Percentiles rank a stretch among this genome's conserved stretches.
Evolutionary conservation across 139 green algal species (phyloP).

Genomic region (Chlorella sp.): DNA sequence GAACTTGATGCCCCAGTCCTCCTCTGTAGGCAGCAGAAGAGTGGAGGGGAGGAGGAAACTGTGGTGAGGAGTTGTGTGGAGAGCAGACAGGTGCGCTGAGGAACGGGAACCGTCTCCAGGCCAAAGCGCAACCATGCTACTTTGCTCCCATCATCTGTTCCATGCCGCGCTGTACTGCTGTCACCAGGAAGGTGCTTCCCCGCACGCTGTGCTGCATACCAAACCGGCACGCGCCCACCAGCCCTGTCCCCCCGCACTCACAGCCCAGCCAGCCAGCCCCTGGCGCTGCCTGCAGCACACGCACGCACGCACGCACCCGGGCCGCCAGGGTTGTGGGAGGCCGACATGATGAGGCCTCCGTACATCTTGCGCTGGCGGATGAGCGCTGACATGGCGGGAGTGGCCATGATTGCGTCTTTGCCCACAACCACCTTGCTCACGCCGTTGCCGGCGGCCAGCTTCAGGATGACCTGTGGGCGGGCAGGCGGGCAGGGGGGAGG

Average conservation of each 20-base stretch:
- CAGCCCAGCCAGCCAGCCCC: too few relatives aligned
- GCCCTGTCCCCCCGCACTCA: neutral
- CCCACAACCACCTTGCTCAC: constrained; percentile 90
- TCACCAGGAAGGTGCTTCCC: too few relatives aligned
- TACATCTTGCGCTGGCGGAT: constrained; percentile 92
- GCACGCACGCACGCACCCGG: constrained; percentile 43
- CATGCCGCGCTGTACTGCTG: neutral
- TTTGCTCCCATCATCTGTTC: too few relatives aligned
- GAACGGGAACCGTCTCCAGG: too few relatives aligned
- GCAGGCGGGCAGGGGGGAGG: neutral
- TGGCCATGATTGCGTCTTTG: constrained; percentile 95
- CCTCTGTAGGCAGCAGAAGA: constrained; percentile 53
- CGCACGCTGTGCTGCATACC: neutral
- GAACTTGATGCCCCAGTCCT: constrained; percentile 99
- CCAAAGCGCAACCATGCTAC: too few relatives aligned
- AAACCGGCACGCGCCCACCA: neutral
- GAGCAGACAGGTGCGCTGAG: neutral
- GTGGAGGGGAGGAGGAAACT: neutral
- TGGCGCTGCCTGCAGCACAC: too few relatives aligned
- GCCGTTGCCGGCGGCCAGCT: constrained; percentile 91
- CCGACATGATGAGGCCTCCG: constrained; percentile 98
- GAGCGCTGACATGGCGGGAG: constrained; percentile 95
- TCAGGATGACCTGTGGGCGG: constrained; percentile 85
- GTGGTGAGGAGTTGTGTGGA: neutral
- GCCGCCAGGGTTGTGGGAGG: constrained; percentile 97